These are phyloP conservation scores for Myxozyma vanderwaltii DNA, from an alignment of 805 yeast genomes.

Conservation along the genomic window DNA sequence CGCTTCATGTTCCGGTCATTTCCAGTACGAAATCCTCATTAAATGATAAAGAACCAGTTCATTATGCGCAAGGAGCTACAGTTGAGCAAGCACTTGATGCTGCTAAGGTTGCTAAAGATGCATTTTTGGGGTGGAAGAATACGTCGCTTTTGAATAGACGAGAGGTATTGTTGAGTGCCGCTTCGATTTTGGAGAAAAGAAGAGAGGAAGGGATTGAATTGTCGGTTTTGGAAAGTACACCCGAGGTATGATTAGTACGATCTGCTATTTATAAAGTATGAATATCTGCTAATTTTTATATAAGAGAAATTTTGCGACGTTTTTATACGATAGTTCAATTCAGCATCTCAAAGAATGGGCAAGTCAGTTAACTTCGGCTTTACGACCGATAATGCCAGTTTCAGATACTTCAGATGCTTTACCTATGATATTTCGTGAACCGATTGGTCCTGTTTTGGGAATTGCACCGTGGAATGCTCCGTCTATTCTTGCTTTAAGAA, in stretches of 20 bases:
- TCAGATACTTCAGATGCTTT: conserved; percentile 12
- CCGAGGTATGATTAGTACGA: conserved; percentile 17
- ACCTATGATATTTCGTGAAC: conserved; percentile 49
- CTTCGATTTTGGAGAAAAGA: conserved; percentile 7
- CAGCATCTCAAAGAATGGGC: conserved; percentile 23
- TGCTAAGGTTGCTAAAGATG: conserved; percentile 14
- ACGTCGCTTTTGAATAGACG: conserved; percentile 14
- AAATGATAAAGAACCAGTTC: not conserved
- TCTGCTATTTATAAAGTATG: not conserved
- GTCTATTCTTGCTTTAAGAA: conserved; percentile 79
- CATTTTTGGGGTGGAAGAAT: conserved; percentile 19
- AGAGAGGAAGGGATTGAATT: conserved; percentile 25
- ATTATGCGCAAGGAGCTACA: conserved; percentile 29
- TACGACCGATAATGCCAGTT: conserved; percentile 9
- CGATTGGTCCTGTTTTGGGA: conserved; percentile 84
- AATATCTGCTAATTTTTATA: not conserved
- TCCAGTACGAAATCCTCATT: not conserved
- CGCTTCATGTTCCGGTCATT: conserved; percentile 12
- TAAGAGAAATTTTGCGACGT: conserved; percentile 8
- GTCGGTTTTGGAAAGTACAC: conserved; percentile 17
- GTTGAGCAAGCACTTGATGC: conserved; percentile 13
- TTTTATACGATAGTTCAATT: conserved; percentile 17
- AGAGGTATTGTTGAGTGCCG: conserved; percentile 19
- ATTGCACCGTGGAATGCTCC: conserved; percentile 92
- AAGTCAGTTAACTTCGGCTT: conserved; percentile 14